phyloP scores from a whole-genome alignment of 345 rosid species.

The Bruguiera sexangula region DNA sequence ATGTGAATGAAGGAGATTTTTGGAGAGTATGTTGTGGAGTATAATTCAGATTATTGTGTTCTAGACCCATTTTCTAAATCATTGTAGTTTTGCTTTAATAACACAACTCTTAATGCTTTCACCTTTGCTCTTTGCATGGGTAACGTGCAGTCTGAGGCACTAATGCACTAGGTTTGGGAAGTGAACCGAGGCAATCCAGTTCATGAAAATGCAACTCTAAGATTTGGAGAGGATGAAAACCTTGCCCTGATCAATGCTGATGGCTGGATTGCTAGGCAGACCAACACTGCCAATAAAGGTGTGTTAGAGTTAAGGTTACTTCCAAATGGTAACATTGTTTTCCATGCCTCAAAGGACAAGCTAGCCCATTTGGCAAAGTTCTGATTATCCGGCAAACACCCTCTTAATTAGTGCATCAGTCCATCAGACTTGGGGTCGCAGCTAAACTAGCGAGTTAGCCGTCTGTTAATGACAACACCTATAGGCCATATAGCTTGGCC shows the following conservation, averaged over 20 bases:
- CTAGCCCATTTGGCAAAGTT: constrained; percentile 23
- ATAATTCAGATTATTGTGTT: constrained; percentile 22
- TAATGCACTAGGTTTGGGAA: constrained; percentile 51
- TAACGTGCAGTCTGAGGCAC: background rate
- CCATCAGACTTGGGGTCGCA: background rate
- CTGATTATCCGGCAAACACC: constrained; percentile 17
- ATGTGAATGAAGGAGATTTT: constrained; percentile 26
- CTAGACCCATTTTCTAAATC: constrained; percentile 16
- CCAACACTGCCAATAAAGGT: constrained; percentile 56
- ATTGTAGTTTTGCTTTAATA: constrained; percentile 38
- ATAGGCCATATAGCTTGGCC: constrained; percentile 9
- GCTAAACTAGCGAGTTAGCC: constrained; percentile 14
- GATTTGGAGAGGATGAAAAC: constrained; percentile 51
- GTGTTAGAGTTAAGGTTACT: constrained; percentile 51
- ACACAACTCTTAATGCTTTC: constrained; percentile 12
- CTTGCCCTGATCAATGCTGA: constrained; percentile 52
- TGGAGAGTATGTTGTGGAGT: constrained; percentile 25
- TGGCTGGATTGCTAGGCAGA: constrained; percentile 60
- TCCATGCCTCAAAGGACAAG: constrained; percentile 19
- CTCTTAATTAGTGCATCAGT: constrained; percentile 15
- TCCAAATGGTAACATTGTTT: constrained; percentile 58
- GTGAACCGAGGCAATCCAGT: constrained; percentile 67
- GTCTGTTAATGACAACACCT: background rate
- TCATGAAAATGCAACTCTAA: constrained; percentile 49
- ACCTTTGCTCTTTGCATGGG: constrained; percentile 21